Conservation (phyloP, 441 rosid genomes). For the Adansonia gregorii region DNA sequence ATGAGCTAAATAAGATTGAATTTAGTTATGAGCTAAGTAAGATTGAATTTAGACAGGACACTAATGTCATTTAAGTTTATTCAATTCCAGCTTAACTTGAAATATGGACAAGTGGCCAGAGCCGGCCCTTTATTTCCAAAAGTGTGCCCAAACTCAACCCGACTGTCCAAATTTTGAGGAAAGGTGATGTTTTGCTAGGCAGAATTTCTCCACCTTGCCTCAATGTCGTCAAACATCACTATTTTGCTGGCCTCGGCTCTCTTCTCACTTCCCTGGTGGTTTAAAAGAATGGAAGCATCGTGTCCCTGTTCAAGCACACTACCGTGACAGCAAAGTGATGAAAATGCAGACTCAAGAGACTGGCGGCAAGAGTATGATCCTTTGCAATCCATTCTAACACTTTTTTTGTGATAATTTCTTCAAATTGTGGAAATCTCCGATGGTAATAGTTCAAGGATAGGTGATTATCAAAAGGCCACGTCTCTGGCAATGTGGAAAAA, state of each 20-base stretch:
- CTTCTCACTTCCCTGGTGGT: slow-evolving; percentile 69
- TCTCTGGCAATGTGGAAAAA: slow-evolving; percentile 30
- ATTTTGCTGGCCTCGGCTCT: slow-evolving; percentile 57
- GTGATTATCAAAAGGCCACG: slow-evolving; percentile 36
- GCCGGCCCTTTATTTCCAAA: too few species aligned
- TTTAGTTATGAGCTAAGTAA: too few species aligned
- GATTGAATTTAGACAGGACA: too few species aligned
- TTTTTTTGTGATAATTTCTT: slow-evolving; percentile 54
- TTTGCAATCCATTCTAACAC: slow-evolving; percentile 52
- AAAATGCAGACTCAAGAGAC: slow-evolving; percentile 70
- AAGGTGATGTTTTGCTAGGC: slow-evolving; percentile 40
- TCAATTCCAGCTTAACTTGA: too few species aligned
- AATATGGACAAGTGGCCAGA: too few species aligned
- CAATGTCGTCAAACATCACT: slow-evolving; percentile 69
- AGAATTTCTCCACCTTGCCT: slow-evolving; percentile 60
- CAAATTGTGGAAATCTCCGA: slow-evolving; percentile 56
- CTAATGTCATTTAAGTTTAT: too few species aligned
- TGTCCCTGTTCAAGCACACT: slow-evolving; percentile 50
- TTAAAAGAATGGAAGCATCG: slow-evolving; percentile 66
- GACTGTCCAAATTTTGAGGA: too few species aligned
- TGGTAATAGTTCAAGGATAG: slow-evolving; percentile 50
- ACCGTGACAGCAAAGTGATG: slow-evolving; percentile 71
- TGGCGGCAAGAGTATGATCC: slow-evolving; percentile 60
- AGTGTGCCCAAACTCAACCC: too few species aligned
- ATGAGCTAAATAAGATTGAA: too few species aligned